phyloP scores from a whole-genome alignment of 73 alveolate species.

The Paraurostyla sp. region DNA sequence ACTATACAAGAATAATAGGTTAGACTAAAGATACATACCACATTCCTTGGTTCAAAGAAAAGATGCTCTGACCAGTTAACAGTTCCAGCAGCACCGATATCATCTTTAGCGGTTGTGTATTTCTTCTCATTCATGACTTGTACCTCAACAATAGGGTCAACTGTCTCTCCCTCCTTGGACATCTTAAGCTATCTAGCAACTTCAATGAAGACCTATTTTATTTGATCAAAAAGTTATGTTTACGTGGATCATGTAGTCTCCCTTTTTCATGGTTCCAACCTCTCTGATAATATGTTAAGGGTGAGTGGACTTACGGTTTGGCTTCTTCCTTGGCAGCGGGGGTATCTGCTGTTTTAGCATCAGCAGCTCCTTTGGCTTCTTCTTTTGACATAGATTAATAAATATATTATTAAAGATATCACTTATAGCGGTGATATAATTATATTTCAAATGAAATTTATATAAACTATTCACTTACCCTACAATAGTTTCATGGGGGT shows the following conservation, averaged over 20 bases:
- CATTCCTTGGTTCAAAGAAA: conserved; percentile 67
- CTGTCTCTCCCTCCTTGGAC: conserved; percentile 65
- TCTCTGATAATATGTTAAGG: neutral
- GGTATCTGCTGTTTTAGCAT: neutral
- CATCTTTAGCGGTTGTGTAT: conserved; percentile 77
- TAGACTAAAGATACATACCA: neutral
- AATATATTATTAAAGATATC: no score
- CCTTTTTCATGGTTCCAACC: conserved; percentile 46
- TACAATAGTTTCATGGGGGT: no score
- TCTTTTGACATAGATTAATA: conserved; percentile 16
- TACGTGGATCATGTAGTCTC: conserved; percentile 71
- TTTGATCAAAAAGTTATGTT: neutral
- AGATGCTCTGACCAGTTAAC: conserved; percentile 82
- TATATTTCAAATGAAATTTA: no score
- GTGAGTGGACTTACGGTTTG: neutral
- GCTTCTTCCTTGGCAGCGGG: neutral
- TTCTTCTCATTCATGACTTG: conserved; percentile 66
- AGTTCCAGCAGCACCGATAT: conserved; percentile 66
- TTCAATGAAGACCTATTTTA: conserved; percentile 44
- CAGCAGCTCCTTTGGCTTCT: neutral
- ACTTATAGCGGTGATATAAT: no score
- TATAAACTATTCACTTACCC: no score
- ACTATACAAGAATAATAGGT: neutral
- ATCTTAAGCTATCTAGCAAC: conserved; percentile 18
- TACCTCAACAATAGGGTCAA: conserved; percentile 80